Base-by-base conservation (phyloP, 805 yeast species). In the Candida ipomoeae region DNA sequence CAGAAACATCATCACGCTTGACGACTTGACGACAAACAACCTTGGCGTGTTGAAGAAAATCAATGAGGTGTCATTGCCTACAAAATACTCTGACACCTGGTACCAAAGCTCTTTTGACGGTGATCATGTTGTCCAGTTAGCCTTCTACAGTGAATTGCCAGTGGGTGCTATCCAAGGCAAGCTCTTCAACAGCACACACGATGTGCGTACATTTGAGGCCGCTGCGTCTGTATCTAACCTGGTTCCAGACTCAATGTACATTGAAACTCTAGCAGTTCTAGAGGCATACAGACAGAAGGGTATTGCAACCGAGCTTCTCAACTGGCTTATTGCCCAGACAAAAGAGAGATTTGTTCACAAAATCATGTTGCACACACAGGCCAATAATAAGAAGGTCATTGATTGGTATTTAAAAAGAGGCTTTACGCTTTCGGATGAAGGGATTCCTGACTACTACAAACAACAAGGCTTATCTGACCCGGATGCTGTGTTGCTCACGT, bases 111-210 rank as follows among this genome's bases (percentile, higher is more conserved):
- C 81, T 13, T 64, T 76, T 23, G 69, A 73, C 2, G 60, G 73
- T 1, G 81, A 74, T 21, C 83, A 81, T 29, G 68, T 85, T 33
- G 75, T 77, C 33, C 77, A 83, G 60, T 68, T 83, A 49, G 87
- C 85, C 0, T 87, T 74, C 67, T 85, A 76, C 65, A 79, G 85
- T 44, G 96, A 86, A 60, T 79, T 87, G 5, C 89, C 96, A 6
- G 92, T 89, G 3, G 96, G 94, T 14, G 85, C 83, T 3, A 69
- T 89, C 44, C 82, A 83, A 53, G 84, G 86, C 49, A 75, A 72
- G 56, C 66, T 74, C 7, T 68, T 77, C 48, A 74, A 75, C 50
- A 71, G 80, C 18, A 58, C 69, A 13, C 71, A 74, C 42, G 72
- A 70, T n/a, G 58, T 73, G 5, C 55, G 65, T 26, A 55, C 57